These are phyloP conservation scores for Starmerella tilneyi DNA, from an alignment of 805 yeast genomes.

Conservation along the genomic window DNA sequence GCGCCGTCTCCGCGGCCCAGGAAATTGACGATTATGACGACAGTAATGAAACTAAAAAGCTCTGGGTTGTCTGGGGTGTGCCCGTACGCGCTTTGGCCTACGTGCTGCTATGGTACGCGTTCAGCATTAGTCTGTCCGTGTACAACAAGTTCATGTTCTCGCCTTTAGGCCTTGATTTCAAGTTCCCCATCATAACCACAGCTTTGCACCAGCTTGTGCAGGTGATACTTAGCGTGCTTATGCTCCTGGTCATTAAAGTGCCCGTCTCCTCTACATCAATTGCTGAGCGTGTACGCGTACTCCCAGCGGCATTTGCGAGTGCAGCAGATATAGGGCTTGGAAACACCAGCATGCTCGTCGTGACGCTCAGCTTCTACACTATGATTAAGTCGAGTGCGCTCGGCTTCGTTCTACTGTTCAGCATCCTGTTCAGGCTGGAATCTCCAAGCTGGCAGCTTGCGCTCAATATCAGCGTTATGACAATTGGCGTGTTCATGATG, in stretches of 20 bases:
- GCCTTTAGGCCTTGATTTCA: conserved; percentile 55
- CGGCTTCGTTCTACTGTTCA: conserved; percentile 80
- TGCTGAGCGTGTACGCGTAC: conserved; percentile 30
- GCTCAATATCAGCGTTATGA: conserved; percentile 66
- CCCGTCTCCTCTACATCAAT: conserved; percentile 4
- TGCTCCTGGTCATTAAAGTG: conserved; percentile 6
- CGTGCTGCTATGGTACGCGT: conserved; percentile 31
- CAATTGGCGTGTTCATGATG: conserved; percentile 80
- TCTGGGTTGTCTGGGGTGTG: neutral
- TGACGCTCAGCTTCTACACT: conserved; percentile 76
- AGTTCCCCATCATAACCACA: conserved; percentile 77
- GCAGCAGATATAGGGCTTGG: conserved; percentile 93
- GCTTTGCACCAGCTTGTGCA: conserved; percentile 72
- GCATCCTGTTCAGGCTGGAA: conserved; percentile 72
- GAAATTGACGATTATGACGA: neutral
- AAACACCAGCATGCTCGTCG: conserved; percentile 67
- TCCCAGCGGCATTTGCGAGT: conserved; percentile 80
- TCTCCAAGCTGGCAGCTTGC: conserved; percentile 56
- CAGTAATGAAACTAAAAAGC: neutral
- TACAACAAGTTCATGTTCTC: conserved; percentile 99
- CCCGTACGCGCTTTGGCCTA: conserved; percentile 16
- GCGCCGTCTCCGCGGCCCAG: neutral
- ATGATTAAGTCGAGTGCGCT: conserved; percentile 85
- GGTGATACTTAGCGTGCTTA: conserved; percentile 40
- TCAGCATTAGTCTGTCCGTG: conserved; percentile 33